Conservation (phyloP, 2,329 filamentous ascomycete species). For the Aspergillus pseudonomiae region DNA sequence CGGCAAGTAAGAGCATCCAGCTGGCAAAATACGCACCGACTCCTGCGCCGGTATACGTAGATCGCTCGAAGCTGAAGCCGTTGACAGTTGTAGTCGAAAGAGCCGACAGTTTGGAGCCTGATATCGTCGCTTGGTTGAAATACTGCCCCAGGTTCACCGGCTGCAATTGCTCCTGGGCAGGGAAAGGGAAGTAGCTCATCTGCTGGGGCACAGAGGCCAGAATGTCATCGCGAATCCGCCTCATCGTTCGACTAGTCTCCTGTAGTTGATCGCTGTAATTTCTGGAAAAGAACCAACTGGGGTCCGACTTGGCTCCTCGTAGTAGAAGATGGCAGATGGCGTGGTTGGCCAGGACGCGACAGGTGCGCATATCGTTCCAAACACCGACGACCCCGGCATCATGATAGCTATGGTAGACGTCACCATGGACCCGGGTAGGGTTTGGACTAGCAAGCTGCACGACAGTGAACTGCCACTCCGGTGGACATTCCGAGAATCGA, state of each 20-base stretch:
- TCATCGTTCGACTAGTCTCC: neutral
- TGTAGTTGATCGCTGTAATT: neutral
- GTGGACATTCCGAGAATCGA: neutral
- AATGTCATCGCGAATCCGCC: neutral
- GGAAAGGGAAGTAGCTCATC: neutral
- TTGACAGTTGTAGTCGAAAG: neutral
- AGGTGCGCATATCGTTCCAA: neutral
- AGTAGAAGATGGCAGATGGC: neutral
- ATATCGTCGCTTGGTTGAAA: neutral
- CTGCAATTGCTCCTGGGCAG: neutral
- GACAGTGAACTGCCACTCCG: neutral
- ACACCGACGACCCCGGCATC: neutral
- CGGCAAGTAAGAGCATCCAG: neutral
- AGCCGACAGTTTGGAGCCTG: neutral
- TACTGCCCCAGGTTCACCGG: neutral
- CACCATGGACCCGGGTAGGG: neutral
- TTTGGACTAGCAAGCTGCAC: neutral
- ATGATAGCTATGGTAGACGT: neutral
- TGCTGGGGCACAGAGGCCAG: neutral
- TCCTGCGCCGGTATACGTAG: neutral
- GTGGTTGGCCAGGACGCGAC: neutral
- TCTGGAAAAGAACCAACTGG: neutral
- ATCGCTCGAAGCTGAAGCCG: neutral
- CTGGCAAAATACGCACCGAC: neutral
- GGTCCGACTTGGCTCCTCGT: neutral